Evolutionary conservation across 441 rosid species (phyloP).

Genomic region (Adansonia rubrostipa): DNA sequence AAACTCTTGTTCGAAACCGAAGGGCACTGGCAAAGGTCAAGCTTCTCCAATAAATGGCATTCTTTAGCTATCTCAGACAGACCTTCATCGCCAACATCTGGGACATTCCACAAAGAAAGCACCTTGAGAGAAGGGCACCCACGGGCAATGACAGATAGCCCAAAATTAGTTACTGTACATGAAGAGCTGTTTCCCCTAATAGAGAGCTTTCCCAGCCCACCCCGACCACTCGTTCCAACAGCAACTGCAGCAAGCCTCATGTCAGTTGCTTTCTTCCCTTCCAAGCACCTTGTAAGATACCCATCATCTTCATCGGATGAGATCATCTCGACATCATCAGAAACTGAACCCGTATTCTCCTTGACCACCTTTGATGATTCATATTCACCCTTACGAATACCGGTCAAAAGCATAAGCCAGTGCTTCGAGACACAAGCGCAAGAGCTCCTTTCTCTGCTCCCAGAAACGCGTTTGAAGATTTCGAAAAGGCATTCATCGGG

Average conservation of each 20-base stretch:
- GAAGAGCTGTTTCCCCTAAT: constrained; percentile 66
- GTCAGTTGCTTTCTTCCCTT: too few species aligned
- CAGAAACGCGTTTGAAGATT: constrained; percentile 72
- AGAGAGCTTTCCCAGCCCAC: constrained; percentile 86
- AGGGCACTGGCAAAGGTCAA: constrained; percentile 64
- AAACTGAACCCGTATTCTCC: constrained; percentile 16
- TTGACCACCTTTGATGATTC: constrained; percentile 23
- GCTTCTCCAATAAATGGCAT: too few species aligned
- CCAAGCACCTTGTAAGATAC: too few species aligned
- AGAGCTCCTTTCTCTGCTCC: constrained; percentile 69
- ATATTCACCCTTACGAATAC: constrained; percentile 55
- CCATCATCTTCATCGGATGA: constrained; percentile 37
- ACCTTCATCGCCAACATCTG: constrained; percentile 60
- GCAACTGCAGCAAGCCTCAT: constrained; percentile 81
- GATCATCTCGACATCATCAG: constrained; percentile 45
- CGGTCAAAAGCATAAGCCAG: constrained; percentile 76
- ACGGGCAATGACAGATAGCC: constrained; percentile 67
- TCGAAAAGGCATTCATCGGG: constrained; percentile 92
- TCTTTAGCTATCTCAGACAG: too few species aligned
- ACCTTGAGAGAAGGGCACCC: constrained; percentile 82
- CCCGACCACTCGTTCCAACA: constrained; percentile 69
- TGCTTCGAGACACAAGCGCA: constrained; percentile 82
- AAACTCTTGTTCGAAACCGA: constrained; percentile 69
- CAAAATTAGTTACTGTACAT: constrained; percentile 70
- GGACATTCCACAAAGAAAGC: constrained; percentile 82